Percentiles rank a stretch among this genome's conserved stretches.
These are phyloP conservation scores for Ananas comosus DNA, from an alignment of 176 grass and related monocot genomes.

Conservation along the genomic window DNA sequence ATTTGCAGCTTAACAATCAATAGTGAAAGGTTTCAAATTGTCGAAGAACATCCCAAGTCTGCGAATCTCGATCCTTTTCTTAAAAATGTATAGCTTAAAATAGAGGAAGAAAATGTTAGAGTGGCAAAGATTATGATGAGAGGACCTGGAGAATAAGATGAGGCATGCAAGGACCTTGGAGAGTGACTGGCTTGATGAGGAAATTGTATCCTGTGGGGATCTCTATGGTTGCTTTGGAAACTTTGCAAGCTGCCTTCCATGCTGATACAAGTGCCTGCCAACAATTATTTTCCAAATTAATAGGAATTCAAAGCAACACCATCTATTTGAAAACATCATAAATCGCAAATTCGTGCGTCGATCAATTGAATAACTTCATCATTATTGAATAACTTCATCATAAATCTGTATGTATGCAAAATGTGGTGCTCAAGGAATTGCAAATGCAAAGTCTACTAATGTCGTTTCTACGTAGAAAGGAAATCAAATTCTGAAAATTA, in stretches of 20 bases:
- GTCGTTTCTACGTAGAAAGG: neutral
- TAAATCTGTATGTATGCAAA: neutral
- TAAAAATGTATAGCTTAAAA: neutral
- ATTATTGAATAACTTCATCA: neutral
- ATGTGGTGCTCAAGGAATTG: neutral
- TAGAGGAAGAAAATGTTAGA: neutral
- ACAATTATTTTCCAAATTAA: neutral
- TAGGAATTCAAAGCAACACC: neutral
- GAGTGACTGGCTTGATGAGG: constrained; percentile 37
- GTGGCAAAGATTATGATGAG: neutral
- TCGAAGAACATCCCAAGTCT: neutral
- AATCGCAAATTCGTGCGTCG: neutral
- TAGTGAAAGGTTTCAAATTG: neutral
- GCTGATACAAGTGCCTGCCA: constrained; percentile 49
- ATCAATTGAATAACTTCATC: neutral
- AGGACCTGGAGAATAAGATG: constrained; percentile 49
- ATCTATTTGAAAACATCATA: neutral
- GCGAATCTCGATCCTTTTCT: neutral
- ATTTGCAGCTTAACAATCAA: neutral
- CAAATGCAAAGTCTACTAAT: neutral
- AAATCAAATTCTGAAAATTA: neutral
- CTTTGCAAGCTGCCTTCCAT: constrained; percentile 48
- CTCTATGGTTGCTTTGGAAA: constrained; percentile 33
- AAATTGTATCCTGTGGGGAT: constrained; percentile 42
- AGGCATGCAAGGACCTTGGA: constrained; percentile 58